Evolutionary conservation across 2,329 filamentous ascomycete genomes (phyloP), one percentile per base, ranked within the genome.

Genomic region (Coniella lustricola): DNA sequence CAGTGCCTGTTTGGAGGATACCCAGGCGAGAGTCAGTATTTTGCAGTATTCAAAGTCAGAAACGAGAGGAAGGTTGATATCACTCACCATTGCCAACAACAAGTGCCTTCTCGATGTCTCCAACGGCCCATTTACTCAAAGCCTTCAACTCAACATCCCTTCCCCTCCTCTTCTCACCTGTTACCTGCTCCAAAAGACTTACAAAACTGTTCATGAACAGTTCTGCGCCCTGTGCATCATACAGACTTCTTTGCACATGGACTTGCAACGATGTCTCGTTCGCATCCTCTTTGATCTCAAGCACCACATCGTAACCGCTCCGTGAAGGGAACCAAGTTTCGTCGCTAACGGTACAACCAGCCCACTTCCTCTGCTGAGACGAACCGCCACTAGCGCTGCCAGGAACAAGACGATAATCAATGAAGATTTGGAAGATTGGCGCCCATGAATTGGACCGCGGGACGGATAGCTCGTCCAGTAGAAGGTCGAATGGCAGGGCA

Each of bases 381-480:
- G 58, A 0, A 10, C 10, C 10, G 25, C 25, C 25, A 10, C 25
- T 29, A 5, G 25, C 25, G 10, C 25, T 29, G 25, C 25, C 25
- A 29, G 25, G 25, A 5, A 29, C 25, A 5, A 29, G 25, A 29
- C 55, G 60, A 41, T 67, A 67, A 49, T 67, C 55, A 35, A 68
- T 22, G 37, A 64, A 61, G 0, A 60, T 65, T 55, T 80, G 76
- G 61, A 77, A 78, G 1, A 79, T 32, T 0, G 76, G 75, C 29
- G 53, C 68, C 43, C 69, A 54, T 0, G 60, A 50, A 0, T 65
- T 48, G 0, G 71, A 69, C 2, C 73, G 60, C 0, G 63, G 54
- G 1, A 72, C 62, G 3, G 63, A 57, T 1, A 79, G 59, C 22
- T 72, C 60, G 0, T 69, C 56, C 0, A 80, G 59, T 0, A 81